phyloP scores from a whole-genome alignment of 108 stramenopile species.

The Thalassiosira profunda region DNA sequence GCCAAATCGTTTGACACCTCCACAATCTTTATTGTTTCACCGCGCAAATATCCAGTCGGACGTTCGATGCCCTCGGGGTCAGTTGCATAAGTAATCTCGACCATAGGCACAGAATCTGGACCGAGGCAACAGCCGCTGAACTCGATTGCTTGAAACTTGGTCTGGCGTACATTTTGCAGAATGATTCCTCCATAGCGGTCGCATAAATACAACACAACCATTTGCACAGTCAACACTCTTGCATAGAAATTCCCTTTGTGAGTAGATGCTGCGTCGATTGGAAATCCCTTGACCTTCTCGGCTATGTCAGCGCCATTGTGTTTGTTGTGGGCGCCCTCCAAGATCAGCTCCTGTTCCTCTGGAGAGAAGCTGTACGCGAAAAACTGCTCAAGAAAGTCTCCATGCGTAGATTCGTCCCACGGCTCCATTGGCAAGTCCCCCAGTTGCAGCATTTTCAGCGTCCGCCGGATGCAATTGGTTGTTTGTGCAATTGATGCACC shows the following conservation, averaged over 20 bases:
- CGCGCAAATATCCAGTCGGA: slow-evolving; percentile 10
- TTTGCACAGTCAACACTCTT: slow-evolving; percentile 17
- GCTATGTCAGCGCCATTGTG: not conserved
- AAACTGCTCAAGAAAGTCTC: slow-evolving; percentile 11
- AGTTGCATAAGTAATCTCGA: slow-evolving; percentile 21
- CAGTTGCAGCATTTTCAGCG: slow-evolving; percentile 7
- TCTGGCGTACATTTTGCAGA: slow-evolving; percentile 17
- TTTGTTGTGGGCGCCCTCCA: not conserved
- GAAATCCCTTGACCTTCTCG: not conserved
- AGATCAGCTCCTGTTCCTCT: slow-evolving; percentile 2
- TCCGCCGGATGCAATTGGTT: slow-evolving; percentile 11
- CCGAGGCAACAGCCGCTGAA: slow-evolving; percentile 2
- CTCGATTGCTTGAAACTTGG: slow-evolving; percentile 36
- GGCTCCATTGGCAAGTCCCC: not conserved
- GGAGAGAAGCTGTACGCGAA: slow-evolving; percentile 25
- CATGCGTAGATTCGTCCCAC: slow-evolving; percentile 4
- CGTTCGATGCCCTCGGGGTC: slow-evolving; percentile 31
- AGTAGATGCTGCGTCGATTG: not conserved
- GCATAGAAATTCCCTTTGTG: slow-evolving; percentile 15
- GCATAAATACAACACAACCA: not conserved
- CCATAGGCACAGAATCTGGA: slow-evolving; percentile 10
- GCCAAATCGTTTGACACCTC: slow-evolving; percentile 16
- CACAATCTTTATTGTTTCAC: slow-evolving; percentile 18
- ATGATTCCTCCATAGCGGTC: slow-evolving; percentile 22
- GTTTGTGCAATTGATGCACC: not conserved